A percentile compares a stretch with the other conserved stretches of the same genome.
Conservation (phyloP, 257 asterid species). For the Nicotiana attenuata region DNA sequence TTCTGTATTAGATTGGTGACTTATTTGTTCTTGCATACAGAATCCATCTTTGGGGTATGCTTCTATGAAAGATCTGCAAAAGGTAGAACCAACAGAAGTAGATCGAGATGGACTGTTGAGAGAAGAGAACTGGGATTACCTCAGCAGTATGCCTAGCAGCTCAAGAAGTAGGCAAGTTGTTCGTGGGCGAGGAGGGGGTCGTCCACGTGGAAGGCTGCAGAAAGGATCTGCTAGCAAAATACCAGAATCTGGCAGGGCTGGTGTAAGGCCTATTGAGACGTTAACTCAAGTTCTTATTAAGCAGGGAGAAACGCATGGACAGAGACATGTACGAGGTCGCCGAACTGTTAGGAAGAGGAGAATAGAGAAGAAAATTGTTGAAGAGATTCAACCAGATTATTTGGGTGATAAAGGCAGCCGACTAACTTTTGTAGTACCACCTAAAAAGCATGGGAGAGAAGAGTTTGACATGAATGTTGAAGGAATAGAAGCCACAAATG, state of each 20-base stretch:
- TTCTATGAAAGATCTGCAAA: slow-evolving; percentile 37
- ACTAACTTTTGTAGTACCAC: slow-evolving; percentile 24
- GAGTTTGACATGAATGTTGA: slow-evolving; percentile 22
- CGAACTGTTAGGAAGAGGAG: slow-evolving; percentile 75
- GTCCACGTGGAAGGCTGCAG: slow-evolving; percentile 57
- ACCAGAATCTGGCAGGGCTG: slow-evolving; percentile 37
- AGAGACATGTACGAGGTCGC: slow-evolving; percentile 67
- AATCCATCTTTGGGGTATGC: slow-evolving; percentile 40
- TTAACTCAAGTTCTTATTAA: slow-evolving; percentile 55
- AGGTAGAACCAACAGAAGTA: slow-evolving; percentile 42
- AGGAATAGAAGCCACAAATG: slow-evolving; percentile 25
- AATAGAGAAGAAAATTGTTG: slow-evolving; percentile 36
- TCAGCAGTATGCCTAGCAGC: slow-evolving; percentile 41
- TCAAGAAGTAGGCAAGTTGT: slow-evolving; percentile 42
- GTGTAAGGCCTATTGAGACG: slow-evolving; percentile 36
- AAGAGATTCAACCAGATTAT: slow-evolving; percentile 31
- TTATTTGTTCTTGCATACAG: slow-evolving; percentile 31
- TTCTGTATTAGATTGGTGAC: not conserved
- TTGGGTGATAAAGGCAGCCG: slow-evolving; percentile 24
- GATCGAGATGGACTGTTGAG: slow-evolving; percentile 39
- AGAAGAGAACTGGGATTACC: slow-evolving; percentile 46
- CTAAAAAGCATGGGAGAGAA: slow-evolving; percentile 23
- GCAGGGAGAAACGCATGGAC: slow-evolving; percentile 57
- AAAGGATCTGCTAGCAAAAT: slow-evolving; percentile 36
- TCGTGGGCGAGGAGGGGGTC: slow-evolving; percentile 62